Evolutionary conservation across 176 grass and related monocot genomes (phyloP), one percentile per base, ranked within the genome.

Genomic region (Avena insularis): DNA sequence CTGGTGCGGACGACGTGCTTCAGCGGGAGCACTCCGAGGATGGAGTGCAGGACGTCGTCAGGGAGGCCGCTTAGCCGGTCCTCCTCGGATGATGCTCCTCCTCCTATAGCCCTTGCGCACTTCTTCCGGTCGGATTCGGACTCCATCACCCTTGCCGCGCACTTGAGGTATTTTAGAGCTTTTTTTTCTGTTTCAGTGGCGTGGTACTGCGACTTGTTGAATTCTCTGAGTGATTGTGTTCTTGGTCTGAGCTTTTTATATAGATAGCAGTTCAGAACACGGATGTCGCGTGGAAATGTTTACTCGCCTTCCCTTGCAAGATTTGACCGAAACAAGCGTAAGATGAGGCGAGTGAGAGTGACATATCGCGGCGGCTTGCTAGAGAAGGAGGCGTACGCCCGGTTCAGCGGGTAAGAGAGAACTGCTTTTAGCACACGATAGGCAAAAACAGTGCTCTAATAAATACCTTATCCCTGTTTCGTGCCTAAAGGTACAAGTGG

Each of bases 11-110:
- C 81, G 67, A 86, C 93, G 11, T 81, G 50, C 19, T 85, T 95
- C 15, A 93, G 86, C 3, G 91, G 88, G 20, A 91, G 3, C 57
- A 12, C 8, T 58, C 33, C 73, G 29, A 92, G 83, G 73, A 95
- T 91, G 16, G 79, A 85, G 87, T 89, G 80, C 14, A 92, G 86
- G 71, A 95, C 35, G 64, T 89, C 82, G 60, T 95, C 76, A 53
- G 93, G 88, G 55, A 95, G 89, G 79, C 69, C 46, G 80, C 88
- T 93, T 66, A 93, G 88, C 69, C 84, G 75, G 61, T 95, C 90
- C 16, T 82, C n/a, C 67, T 75, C 79, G 9, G 61, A 50, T 15
- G 43, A 23, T 16, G 71, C 6, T 51, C 46, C 29, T 51, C 46
- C 29, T 77, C 81, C 23, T 4, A 25, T 63, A 54, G n/a, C 40